A percentile compares a stretch with the other conserved stretches of the same genome.
These are phyloP conservation scores for Trichoderma virens DNA, from an alignment of 495 filamentous ascomycete genomes.

Conservation along the genomic window DNA sequence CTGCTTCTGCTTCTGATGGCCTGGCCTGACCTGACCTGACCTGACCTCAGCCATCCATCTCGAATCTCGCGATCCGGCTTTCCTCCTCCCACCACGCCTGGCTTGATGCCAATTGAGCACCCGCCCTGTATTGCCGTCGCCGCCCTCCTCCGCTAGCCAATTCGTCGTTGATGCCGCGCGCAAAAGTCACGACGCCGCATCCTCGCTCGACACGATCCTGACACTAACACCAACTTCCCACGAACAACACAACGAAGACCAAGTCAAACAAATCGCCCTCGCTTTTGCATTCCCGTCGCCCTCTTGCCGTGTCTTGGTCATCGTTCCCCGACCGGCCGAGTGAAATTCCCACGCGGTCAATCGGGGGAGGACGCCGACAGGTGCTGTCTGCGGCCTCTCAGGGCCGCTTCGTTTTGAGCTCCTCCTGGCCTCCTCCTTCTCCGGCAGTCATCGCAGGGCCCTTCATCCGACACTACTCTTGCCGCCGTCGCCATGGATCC, in stretches of 20 bases:
- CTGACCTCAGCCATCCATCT: not conserved
- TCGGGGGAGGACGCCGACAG: conserved; percentile 1
- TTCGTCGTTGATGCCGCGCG: no score
- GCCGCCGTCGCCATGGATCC: conserved; percentile 26
- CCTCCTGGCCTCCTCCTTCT: not conserved
- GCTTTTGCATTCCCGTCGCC: not conserved
- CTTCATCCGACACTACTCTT: not conserved
- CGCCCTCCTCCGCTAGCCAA: not conserved
- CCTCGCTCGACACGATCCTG: no score
- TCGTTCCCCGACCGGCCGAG: not conserved
- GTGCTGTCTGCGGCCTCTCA: not conserved
- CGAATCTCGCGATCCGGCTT: not conserved
- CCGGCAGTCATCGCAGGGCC: not conserved
- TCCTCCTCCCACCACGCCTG: not conserved
- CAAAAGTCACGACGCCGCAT: no score
- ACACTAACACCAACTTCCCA: not conserved
- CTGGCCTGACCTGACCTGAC: no score
- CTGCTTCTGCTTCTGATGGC: not conserved
- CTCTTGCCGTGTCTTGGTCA: not conserved
- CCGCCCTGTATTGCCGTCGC: not conserved
- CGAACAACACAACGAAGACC: not conserved
- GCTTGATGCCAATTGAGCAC: not conserved
- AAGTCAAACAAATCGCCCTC: no score
- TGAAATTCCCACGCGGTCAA: not conserved
- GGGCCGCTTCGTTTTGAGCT: not conserved